Evolutionary conservation across 176 grass and related monocot species (phyloP).

Genomic region (Carex myosuroides): DNA sequence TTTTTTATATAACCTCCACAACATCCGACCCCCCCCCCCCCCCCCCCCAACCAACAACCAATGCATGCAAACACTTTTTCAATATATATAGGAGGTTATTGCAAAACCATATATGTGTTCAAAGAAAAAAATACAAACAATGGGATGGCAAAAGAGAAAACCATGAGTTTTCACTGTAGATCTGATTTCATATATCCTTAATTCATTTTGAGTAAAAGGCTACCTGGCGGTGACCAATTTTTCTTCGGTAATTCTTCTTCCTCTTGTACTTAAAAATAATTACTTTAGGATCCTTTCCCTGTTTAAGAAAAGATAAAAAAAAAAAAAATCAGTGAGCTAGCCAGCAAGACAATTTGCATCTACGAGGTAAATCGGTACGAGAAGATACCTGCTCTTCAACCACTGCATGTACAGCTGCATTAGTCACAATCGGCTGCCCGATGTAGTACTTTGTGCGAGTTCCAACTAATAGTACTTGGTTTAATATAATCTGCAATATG

Average conservation of each 20-base stretch:
- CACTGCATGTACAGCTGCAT: conserved; percentile 92
- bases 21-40: neutral
- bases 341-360: neutral
- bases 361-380: neutral
- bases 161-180: neutral
- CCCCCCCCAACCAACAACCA: neutral
- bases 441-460: conserved; percentile 88
- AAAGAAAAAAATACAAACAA: neutral
- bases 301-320: conserved; percentile 21
- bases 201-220: neutral
- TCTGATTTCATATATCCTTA: neutral
- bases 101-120: neutral
- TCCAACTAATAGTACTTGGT: conserved; percentile 86
- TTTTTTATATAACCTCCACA: neutral
- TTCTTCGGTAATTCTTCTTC: conserved; percentile 98
- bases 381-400: conserved; percentile 28
- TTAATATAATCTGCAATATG: conserved; percentile 72
- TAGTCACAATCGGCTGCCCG: conserved; percentile 93
- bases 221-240: conserved; percentile 85
- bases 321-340: neutral
- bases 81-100: neutral
- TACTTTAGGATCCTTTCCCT: conserved; percentile 79
- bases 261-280: conserved; percentile 85
- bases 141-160: neutral
- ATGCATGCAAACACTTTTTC: neutral